These are phyloP conservation scores for Cicer yamashitae DNA, from an alignment of 306 rosid species.

Conservation along the genomic window DNA sequence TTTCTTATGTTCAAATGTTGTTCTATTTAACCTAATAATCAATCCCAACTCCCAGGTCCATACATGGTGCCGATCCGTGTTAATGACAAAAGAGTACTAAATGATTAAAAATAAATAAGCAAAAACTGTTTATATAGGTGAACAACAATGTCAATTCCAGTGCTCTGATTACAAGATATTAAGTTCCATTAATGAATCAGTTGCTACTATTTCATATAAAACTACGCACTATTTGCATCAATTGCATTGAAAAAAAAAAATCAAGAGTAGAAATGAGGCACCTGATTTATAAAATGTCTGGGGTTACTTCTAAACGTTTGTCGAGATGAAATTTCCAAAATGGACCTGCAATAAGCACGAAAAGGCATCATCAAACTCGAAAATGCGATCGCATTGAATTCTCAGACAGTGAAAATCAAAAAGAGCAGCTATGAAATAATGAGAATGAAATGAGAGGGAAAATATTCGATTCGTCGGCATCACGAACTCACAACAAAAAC, in stretches of 20 bases:
- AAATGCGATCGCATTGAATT: constrained; percentile 26
- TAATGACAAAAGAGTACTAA: constrained; percentile 3
- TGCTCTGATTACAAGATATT: constrained; percentile 8
- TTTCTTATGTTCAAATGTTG: constrained; percentile 11
- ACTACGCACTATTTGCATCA: constrained; percentile 1
- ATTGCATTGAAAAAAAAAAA: constrained; percentile 6
- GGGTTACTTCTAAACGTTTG: constrained; percentile 60
- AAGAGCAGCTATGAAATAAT: not conserved
- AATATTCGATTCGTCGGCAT: constrained; percentile 14
- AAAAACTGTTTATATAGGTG: not conserved
- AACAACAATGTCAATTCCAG: constrained; percentile 24
- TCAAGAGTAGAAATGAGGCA: constrained; percentile 30
- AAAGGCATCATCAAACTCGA: constrained; percentile 8
- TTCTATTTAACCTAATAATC: constrained; percentile 8
- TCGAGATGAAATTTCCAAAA: constrained; percentile 70
- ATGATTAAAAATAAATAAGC: constrained; percentile 15
- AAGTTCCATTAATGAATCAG: not conserved
- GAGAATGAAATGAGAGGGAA: constrained; percentile 5
- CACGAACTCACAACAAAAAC: constrained; percentile 5
- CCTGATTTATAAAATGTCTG: constrained; percentile 64
- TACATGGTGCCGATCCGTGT: not conserved
- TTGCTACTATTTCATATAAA: not conserved
- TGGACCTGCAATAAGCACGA: constrained; percentile 60
- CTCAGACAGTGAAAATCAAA: constrained; percentile 24
- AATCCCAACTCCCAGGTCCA: constrained; percentile 13